phyloP scores from a whole-genome alignment of 495 filamentous ascomycete species.

The Ascobolus immersus region DNA sequence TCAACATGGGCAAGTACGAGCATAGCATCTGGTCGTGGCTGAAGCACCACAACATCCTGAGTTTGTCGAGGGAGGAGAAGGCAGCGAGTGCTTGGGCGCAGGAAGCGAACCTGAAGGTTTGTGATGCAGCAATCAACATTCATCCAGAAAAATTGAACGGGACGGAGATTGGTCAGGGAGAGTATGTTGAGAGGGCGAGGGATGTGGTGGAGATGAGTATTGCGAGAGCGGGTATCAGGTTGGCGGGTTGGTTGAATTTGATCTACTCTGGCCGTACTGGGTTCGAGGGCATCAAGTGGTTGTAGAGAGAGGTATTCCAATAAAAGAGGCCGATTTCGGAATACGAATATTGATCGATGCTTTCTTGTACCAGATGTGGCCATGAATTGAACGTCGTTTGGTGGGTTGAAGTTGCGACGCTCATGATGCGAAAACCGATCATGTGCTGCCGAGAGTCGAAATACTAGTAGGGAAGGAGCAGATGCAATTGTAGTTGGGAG shows the following conservation, averaged over 20 bases:
- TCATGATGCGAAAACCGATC: too few relatives aligned
- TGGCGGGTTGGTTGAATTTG: slow-evolving; percentile 11
- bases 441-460: too few relatives aligned
- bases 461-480: too few relatives aligned
- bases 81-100: slow-evolving; percentile 9
- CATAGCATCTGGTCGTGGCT: slow-evolving; percentile 6
- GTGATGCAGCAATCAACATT: slow-evolving; percentile 5
- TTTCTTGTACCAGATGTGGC: too few relatives aligned
- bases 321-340: too few relatives aligned
- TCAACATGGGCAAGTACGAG: slow-evolving; percentile 8
- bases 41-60: slow-evolving; percentile 3
- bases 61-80: slow-evolving; percentile 2
- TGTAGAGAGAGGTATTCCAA: too few relatives aligned
- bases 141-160: slow-evolving; percentile 5
- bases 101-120: slow-evolving; percentile 8
- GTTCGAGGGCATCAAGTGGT: too few relatives aligned
- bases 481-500: too few relatives aligned
- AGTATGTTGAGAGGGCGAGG: slow-evolving; percentile 7
- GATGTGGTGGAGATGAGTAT: slow-evolving; percentile 7
- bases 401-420: too few relatives aligned
- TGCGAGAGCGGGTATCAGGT: slow-evolving; percentile 8
- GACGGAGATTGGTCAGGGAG: slow-evolving; percentile 8
- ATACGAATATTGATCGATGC: too few relatives aligned
- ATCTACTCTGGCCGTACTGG: slow-evolving; percentile 10
- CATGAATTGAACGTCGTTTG: too few relatives aligned